A percentile compares a stretch with the other conserved stretches of the same genome.
Evolutionary conservation across 345 rosid genomes (phyloP).

Genomic region (Excoecaria cochinchinensis): DNA sequence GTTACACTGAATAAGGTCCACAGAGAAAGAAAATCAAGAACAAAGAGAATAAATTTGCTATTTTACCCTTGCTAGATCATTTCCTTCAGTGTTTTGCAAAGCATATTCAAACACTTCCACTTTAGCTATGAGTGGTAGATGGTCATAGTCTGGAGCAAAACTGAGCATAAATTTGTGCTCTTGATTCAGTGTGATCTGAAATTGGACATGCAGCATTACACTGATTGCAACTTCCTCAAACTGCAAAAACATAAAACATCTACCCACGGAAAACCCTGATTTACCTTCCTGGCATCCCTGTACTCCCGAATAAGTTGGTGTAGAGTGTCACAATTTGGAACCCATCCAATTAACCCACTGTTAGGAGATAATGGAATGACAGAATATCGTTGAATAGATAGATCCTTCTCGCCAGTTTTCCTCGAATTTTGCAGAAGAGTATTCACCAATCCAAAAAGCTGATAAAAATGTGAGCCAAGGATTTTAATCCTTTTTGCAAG

Average conservation of each 20-base stretch:
- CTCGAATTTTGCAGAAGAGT: conserved; percentile 85
- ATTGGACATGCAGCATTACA: conserved; percentile 22
- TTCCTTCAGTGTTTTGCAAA: conserved; percentile 86
- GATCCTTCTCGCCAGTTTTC: conserved; percentile 87
- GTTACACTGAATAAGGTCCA: conserved; percentile 15
- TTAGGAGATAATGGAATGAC: conserved; percentile 96
- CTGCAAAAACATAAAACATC: background rate
- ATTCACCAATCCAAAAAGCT: conserved; percentile 97
- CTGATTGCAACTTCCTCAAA: conserved; percentile 5
- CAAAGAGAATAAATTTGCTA: conserved; percentile 2
- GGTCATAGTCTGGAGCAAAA: conserved; percentile 92
- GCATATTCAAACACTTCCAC: conserved; percentile 94
- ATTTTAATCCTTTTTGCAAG: background rate
- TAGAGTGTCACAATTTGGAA: conserved; percentile 92
- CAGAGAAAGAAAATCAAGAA: conserved; percentile 6
- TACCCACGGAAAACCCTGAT: background rate
- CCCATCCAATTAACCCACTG: conserved; percentile 97
- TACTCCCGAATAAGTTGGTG: conserved; percentile 91
- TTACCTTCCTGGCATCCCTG: conserved; percentile 90
- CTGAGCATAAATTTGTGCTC: conserved; percentile 90
- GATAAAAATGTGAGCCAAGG: conserved; percentile 25
- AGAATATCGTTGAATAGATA: conserved; percentile 77
- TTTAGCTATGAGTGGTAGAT: conserved; percentile 87
- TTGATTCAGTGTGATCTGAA: conserved; percentile 84
- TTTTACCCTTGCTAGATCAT: conserved; percentile 87